A percentile compares a stretch with the other conserved stretches of the same genome.
Evolutionary conservation across 805 yeast species (phyloP).

Genomic region (Wickerhamiella occidentalis): DNA sequence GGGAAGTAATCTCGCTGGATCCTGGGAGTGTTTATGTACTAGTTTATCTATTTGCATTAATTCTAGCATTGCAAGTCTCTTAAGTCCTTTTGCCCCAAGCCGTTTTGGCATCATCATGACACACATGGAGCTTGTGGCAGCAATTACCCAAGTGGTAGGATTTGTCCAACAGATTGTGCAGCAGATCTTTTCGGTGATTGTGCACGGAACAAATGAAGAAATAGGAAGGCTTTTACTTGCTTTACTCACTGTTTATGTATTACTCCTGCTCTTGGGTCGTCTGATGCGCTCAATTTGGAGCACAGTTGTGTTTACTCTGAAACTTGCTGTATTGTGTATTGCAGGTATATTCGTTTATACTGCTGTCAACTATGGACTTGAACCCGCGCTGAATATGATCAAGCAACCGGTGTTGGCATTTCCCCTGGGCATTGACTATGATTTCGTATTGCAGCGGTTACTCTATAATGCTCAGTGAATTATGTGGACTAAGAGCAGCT

Average conservation of each 20-base stretch:
- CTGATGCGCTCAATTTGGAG: constrained; percentile 20
- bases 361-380: neutral
- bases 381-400: neutral
- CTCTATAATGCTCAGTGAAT: neutral
- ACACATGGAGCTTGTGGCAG: neutral
- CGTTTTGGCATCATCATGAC: neutral
- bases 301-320: constrained; percentile 16
- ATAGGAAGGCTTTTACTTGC: constrained; percentile 16
- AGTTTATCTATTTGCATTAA: no score
- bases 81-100: no score
- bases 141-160: neutral
- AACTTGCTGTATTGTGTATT: constrained; percentile 15
- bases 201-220: neutral
- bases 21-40: no score
- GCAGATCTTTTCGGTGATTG: neutral
- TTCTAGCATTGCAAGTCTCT: no score
- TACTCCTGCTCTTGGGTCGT: constrained; percentile 20
- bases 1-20: no score
- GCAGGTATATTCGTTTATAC: constrained; percentile 12
- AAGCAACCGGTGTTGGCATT: neutral
- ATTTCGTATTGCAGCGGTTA: neutral
- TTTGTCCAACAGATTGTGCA: neutral
- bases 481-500: no score
- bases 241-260: constrained; percentile 20
- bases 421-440: neutral